A percentile compares a stretch with the other conserved stretches of the same genome.
phyloP scores from a whole-genome alignment of 345 rosid genomes.

The Zanthoxylum bungeanum region DNA sequence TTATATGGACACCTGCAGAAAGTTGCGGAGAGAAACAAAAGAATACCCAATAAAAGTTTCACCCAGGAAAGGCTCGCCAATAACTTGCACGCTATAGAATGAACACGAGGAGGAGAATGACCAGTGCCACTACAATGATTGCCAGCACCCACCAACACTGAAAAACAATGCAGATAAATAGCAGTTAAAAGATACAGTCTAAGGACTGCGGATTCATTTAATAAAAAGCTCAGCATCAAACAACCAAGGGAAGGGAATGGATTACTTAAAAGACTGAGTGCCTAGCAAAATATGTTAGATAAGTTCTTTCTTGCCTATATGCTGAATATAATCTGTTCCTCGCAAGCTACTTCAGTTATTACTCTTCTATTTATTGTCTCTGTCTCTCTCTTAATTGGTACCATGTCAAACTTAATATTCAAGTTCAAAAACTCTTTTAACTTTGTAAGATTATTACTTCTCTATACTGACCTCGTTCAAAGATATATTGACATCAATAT shows the following conservation, averaged over 20 bases:
- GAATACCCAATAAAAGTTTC: neutral
- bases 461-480: neutral
- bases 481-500: too few relatives aligned
- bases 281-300: neutral
- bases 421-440: neutral
- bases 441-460: neutral
- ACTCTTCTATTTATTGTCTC: neutral
- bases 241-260: neutral
- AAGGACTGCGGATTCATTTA: too few relatives aligned
- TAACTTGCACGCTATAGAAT: slow-evolving; percentile 13
- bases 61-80: neutral
- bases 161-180: slow-evolving; percentile 17
- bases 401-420: neutral
- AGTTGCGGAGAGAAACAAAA: neutral
- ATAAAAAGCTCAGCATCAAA: too few relatives aligned
- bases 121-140: slow-evolving; percentile 38
- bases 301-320: too few relatives aligned
- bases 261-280: neutral
- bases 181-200: neutral
- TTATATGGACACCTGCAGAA: neutral
- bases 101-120: slow-evolving; percentile 42
- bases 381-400: neutral
- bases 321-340: too few relatives aligned
- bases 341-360: too few relatives aligned
- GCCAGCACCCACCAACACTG: slow-evolving; percentile 79